Conservation (phyloP, 345 rosid species). For the Citrus maxima region DNA sequence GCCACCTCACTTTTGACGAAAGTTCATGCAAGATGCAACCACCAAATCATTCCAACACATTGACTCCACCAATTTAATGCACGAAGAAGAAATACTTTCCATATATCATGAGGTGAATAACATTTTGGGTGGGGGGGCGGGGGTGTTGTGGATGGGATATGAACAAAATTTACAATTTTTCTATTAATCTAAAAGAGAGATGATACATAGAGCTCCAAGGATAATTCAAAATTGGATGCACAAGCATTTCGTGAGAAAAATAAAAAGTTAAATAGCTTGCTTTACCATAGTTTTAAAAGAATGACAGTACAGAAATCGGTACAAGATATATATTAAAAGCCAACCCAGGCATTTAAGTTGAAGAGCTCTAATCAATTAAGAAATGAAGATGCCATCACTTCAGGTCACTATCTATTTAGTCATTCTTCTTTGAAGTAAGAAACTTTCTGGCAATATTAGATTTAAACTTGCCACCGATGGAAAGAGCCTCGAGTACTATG, state of each 20-base stretch:
- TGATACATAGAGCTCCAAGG: neutral
- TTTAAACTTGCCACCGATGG: slow-evolving; percentile 42
- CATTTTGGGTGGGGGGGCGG: rapidly evolving
- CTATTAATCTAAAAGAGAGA: neutral
- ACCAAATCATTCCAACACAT: too few relatives aligned
- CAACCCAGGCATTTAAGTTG: neutral
- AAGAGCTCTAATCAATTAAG: neutral
- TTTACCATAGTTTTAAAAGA: neutral
- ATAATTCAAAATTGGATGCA: neutral
- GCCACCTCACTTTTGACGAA: too few relatives aligned
- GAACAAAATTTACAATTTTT: neutral
- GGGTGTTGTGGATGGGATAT: too few relatives aligned
- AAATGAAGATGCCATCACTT: neutral
- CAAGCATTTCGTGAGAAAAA: neutral
- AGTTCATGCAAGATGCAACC: too few relatives aligned
- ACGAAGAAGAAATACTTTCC: too few relatives aligned
- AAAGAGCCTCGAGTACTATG: slow-evolving; percentile 34
- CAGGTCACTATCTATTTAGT: slow-evolving; percentile 21
- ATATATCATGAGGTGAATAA: too few relatives aligned
- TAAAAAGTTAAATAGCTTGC: neutral
- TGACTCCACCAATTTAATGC: too few relatives aligned
- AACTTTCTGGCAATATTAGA: slow-evolving; percentile 43
- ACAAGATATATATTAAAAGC: neutral
- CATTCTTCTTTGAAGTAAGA: slow-evolving; percentile 36
- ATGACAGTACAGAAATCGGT: neutral